Percentiles rank a stretch among this genome's conserved stretches.
Conservation (phyloP, 2,329 filamentous ascomycete genomes). For the Diaporthe helianthi region DNA sequence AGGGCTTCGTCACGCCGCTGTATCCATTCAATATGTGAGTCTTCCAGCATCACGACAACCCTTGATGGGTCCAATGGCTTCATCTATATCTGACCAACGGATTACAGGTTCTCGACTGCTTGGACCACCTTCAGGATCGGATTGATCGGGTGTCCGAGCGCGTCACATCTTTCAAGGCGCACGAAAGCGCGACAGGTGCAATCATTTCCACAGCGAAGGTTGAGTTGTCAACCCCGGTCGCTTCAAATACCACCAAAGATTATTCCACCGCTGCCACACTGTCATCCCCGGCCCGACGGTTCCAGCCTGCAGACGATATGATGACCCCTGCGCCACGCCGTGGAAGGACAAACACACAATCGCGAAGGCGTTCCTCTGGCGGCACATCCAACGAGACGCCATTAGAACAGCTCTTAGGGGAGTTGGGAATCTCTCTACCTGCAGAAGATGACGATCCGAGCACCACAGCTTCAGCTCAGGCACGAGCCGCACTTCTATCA, state of each 20-base stretch:
- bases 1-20: conserved; percentile 52
- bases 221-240: conserved; percentile 48
- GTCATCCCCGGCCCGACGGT: conserved; percentile 45
- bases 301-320: conserved; percentile 29
- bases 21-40: conserved; percentile 60
- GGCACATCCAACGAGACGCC: conserved; percentile 47
- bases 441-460: conserved; percentile 40
- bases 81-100: conserved; percentile 36
- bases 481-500: conserved; percentile 11
- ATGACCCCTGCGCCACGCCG: conserved; percentile 27
- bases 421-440: conserved; percentile 53
- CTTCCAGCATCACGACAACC: background rate
- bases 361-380: conserved; percentile 47
- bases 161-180: conserved; percentile 53
- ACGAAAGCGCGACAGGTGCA: conserved; percentile 49
- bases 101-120: conserved; percentile 57
- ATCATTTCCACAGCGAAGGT: conserved; percentile 52
- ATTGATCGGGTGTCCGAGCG: conserved; percentile 50
- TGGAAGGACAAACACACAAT: conserved; percentile 25
- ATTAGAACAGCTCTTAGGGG: conserved; percentile 56
- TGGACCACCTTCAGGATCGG: conserved; percentile 59
- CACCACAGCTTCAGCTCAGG: conserved; percentile 34
- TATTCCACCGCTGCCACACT: conserved; percentile 38
- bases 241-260: conserved; percentile 35
- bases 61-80: background rate